A percentile compares a stretch with the other conserved stretches of the same genome.
Evolutionary conservation across 192 early-diverging fungal species (phyloP).

Genomic region (Funneliformis geosporum): DNA sequence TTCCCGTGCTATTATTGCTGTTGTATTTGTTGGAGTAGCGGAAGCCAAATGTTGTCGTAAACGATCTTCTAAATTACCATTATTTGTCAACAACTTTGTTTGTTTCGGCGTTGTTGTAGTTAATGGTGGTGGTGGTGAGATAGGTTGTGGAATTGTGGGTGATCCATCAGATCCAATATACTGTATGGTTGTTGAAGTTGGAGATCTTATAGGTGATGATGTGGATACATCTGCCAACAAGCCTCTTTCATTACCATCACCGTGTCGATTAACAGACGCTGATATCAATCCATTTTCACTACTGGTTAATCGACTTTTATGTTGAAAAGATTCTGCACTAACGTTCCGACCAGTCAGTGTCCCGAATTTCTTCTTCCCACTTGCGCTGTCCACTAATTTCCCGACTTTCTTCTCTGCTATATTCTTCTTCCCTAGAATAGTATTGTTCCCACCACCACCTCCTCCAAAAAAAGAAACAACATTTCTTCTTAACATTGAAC

Average conservation of each 20-base stretch:
- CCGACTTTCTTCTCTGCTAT: slow-evolving; percentile 19
- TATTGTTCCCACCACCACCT: slow-evolving; percentile 1
- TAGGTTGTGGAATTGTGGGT: neutral
- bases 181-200: slow-evolving; percentile 14
- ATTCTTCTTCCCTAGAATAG: neutral
- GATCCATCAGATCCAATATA: neutral
- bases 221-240: neutral
- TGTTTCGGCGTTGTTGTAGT: neutral
- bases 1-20: neutral
- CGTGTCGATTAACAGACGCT: neutral
- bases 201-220: slow-evolving; percentile 20
- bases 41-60: slow-evolving; percentile 28
- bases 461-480: slow-evolving; percentile 26
- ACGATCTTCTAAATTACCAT: slow-evolving; percentile 16
- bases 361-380: slow-evolving; percentile 19
- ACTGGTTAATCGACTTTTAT: neutral
- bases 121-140: slow-evolving; percentile 19
- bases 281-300: neutral
- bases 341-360: neutral
- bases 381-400: slow-evolving; percentile 10
- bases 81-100: neutral
- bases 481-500: slow-evolving; percentile 11
- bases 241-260: neutral
- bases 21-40: neutral
- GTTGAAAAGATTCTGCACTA: slow-evolving; percentile 2